phyloP scores from a whole-genome alignment of 179 eudicot genomes.

The Pouteria campechiana region DNA sequence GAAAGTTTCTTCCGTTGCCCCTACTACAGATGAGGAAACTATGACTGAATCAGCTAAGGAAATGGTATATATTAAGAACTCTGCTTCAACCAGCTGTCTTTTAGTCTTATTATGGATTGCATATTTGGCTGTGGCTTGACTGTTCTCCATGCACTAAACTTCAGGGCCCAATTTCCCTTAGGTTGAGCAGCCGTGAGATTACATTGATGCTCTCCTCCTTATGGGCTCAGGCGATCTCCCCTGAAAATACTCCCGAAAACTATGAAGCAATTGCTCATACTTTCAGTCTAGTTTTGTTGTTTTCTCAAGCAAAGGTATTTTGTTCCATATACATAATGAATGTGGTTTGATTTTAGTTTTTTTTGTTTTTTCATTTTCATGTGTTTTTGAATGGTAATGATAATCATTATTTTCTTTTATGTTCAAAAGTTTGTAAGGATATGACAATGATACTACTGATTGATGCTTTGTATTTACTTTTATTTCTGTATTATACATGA shows the following conservation, averaged over 20 bases:
- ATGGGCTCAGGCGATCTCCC: conserved; percentile 83
- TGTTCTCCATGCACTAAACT: conserved; percentile 5
- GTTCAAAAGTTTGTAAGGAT: no score
- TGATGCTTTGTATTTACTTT: no score
- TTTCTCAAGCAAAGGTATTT: conserved; percentile 80
- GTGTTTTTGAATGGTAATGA: no score
- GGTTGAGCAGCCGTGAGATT: conserved; percentile 86
- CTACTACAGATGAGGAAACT: conserved; percentile 22
- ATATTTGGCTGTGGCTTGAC: conserved; percentile 3
- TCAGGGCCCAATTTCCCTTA: conserved; percentile 68
- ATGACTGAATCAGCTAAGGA: conserved; percentile 20
- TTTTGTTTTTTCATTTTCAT: not conserved
- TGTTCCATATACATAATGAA: no score
- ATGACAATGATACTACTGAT: no score
- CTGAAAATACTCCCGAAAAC: conserved; percentile 75
- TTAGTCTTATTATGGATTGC: not conserved
- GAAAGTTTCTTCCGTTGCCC: conserved; percentile 19
- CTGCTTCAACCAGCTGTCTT: not conserved
- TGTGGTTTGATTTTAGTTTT: not conserved
- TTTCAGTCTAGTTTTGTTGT: conserved; percentile 80
- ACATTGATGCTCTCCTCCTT: conserved; percentile 79
- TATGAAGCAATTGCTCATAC: conserved; percentile 98
- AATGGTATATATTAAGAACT: conserved; percentile 28
- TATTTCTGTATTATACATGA: no score
- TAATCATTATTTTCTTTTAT: no score